phyloP scores from a whole-genome alignment of 305 asterid species.

The Withania somnifera region DNA sequence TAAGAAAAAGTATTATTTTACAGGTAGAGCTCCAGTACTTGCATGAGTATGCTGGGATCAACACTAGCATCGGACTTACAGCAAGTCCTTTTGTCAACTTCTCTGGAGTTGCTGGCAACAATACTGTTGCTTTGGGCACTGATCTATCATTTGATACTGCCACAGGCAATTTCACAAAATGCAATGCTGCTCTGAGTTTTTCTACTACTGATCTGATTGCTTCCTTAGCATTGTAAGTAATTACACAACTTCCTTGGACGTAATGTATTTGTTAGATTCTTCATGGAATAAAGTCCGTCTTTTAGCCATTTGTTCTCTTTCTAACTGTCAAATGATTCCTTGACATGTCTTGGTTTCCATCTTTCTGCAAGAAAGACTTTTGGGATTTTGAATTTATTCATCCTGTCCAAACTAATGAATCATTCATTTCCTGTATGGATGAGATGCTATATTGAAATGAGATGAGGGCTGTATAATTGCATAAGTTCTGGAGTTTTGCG shows the following conservation, averaged over 20 bases:
- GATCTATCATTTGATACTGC: slow-evolving; percentile 89
- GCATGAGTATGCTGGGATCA: slow-evolving; percentile 42
- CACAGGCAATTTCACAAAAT: slow-evolving; percentile 62
- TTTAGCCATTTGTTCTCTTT: neutral
- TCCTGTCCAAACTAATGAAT: neutral
- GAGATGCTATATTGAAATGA: neutral
- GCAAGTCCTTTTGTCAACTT: slow-evolving; percentile 43
- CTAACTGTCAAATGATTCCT: neutral
- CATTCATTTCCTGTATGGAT: neutral
- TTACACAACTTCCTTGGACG: neutral
- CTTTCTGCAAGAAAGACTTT: neutral
- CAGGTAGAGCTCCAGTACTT: slow-evolving; percentile 42
- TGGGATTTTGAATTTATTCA: neutral
- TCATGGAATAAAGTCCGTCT: slow-evolving; percentile 39
- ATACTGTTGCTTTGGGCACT: slow-evolving; percentile 51
- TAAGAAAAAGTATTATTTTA: neutral
- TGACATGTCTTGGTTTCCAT: neutral
- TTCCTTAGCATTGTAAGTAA: slow-evolving; percentile 67
- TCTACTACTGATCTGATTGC: slow-evolving; percentile 61
- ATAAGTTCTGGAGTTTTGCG: neutral
- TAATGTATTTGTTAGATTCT: slow-evolving; percentile 6
- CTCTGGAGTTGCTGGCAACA: slow-evolving; percentile 85
- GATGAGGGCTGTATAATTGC: neutral
- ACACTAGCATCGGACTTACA: slow-evolving; percentile 32
- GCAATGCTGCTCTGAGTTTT: slow-evolving; percentile 63